Conservation (phyloP, 2,329 filamentous ascomycete species). For the Curvularia eragrostidis region DNA sequence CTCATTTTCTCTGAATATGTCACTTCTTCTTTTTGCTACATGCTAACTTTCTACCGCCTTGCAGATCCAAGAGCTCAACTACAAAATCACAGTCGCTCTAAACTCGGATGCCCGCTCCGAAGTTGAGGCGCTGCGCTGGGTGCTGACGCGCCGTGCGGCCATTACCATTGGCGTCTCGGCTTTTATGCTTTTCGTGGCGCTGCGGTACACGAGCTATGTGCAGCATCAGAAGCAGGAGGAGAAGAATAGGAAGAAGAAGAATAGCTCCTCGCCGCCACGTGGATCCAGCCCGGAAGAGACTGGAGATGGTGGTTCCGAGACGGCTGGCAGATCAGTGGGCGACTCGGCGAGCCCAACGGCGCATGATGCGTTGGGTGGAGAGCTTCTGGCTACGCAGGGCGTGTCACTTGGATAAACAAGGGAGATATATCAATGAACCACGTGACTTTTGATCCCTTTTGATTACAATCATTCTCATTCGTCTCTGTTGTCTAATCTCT, state of each 20-base stretch:
- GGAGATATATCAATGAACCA: background rate
- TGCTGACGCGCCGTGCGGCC: conserved; percentile 71
- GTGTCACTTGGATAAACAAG: conserved; percentile 42
- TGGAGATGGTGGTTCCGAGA: background rate
- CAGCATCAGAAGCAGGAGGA: conserved; percentile 50
- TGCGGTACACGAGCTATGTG: conserved; percentile 52
- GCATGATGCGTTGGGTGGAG: conserved; percentile 37
- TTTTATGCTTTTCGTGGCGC: conserved; percentile 52
- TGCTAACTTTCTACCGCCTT: background rate
- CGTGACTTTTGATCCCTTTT: background rate
- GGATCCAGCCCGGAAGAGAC: conserved; percentile 24
- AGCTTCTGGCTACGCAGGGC: conserved; percentile 43
- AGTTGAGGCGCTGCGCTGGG: conserved; percentile 90
- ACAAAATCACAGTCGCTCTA: conserved; percentile 90
- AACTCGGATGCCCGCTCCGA: conserved; percentile 91
- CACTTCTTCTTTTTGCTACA: background rate
- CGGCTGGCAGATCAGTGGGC: conserved; percentile 4
- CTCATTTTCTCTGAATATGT: background rate
- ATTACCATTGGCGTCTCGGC: conserved; percentile 61
- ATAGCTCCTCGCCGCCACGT: conserved; percentile 20
- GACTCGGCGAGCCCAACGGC: conserved; percentile 12
- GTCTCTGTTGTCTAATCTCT: background rate
- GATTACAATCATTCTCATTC: background rate
- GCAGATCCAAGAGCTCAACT: conserved; percentile 90
- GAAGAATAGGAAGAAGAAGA: conserved; percentile 45